Base-by-base conservation (phyloP, 2,329 filamentous ascomycete species). In the Phoma sp. region DNA sequence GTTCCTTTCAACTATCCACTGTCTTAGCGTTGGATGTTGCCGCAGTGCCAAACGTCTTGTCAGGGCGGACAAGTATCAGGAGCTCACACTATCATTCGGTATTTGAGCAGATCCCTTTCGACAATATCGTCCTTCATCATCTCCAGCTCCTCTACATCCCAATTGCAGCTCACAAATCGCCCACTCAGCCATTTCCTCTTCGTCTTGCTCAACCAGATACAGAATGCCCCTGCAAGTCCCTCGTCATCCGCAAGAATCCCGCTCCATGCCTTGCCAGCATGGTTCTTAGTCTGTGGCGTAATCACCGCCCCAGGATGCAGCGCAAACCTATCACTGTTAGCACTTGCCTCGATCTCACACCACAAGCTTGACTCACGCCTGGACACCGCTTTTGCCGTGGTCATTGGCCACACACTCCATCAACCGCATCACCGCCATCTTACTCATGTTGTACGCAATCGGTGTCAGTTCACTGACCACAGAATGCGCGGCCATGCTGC, bases 391-490 rank as follows among this genome's bases (percentile, higher is more conserved):
- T 4, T 36, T 36, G 5, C 47, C 51, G 49, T 71, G 58, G 25
- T 84, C 82, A 35, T 40, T 67, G 48, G 7, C 59, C 25, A 65
- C 43, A 47, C 63, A 60, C 50, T 67, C 64, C n/a, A 63, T 58
- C 14, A 64, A 38, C 23, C 64, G 46, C 30, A 59, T 64, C 5
- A 45, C 49, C 23, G 56, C 62, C 11, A 61, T 42, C 37, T 66
- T 65, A 18, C 40, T 53, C 23, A 66, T 39, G 35, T 66, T 66
- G 42, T 67, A 67, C 25, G 59, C 62, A 11, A 65, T 55, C 4
- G 60, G 61, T 22, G 55, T 58, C 8, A 66, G 11, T 1, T 37
- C 23, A 9, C 48, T 55, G 7, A 45, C 39, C 1, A 45, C 35
- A 4, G n/a, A 39, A 27, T 61, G 60, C 35, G 57, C 55, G 1